Base-by-base conservation (phyloP, 305 asterid genomes). In the Salvia sclarea region DNA sequence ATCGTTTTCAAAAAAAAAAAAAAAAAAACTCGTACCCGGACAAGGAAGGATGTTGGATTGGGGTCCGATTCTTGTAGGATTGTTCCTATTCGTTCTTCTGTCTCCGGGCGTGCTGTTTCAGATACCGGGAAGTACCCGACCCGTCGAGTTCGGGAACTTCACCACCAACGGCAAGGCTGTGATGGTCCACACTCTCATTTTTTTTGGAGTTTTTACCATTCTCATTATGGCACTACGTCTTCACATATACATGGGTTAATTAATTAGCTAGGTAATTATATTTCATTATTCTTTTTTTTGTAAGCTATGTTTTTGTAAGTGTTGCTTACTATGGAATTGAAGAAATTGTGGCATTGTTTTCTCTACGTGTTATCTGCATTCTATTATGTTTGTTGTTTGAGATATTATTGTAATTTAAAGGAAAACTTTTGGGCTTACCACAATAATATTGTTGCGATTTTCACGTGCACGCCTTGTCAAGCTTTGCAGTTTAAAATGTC, bases 31-130 rank as follows among this genome's bases (percentile, higher is more conserved):
- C n/a, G n/a, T n/a, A n/a, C n/a, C n/a, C n/a, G n/a, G n/a, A 25
- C 33, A 28, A 28, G 7, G 1, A 56, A 14, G 6, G 48, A 85
- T 85, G 91, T 25, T 74, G 72, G 87, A 85, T 48, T 85, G 87
- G 91, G 88, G 75, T 6, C 91, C 91, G 0, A 55, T 81, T 7
- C 45, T 83, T 38, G 18, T 85, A 10, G 85, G 85, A 22, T 71
- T 81, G 67, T 63, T 85, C 61, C 80, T 85, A 1, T 85, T 83
- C 74, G 43, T 85, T 14, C 61, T 81, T 38, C 69, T 85, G 21
- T 79, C 85, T 0, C 88, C 91, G n/a, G 91, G 88, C 1, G 57
- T 83, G 3, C 66, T 83, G n/a, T 85, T 85, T 74, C 88, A 83
- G 70, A 53, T 85, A 3, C 91, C 88, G 20, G 91, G 91, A 10